These are phyloP conservation scores for Diplodia scrobiculata DNA, from an alignment of 2,329 filamentous ascomycete genomes.

Conservation along the genomic window DNA sequence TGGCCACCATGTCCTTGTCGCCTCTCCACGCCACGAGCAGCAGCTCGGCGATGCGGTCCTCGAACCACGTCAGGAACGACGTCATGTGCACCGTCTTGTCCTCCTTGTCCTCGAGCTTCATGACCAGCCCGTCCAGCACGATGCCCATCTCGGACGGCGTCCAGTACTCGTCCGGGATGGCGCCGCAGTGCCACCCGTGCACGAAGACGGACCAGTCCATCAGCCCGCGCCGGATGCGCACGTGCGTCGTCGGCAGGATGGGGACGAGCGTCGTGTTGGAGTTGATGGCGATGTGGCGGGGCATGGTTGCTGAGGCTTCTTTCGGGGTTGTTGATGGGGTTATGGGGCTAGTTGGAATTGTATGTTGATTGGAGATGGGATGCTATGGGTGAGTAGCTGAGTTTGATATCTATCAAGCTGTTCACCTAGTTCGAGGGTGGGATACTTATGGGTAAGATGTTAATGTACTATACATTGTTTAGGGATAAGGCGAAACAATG, in stretches of 20 bases:
- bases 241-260: background rate
- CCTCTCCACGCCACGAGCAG: background rate
- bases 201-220: background rate
- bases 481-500: too few species aligned
- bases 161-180: background rate
- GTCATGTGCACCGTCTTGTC: background rate
- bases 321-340: background rate
- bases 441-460: too few species aligned
- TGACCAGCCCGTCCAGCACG: background rate
- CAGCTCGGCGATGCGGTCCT: background rate
- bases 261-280: background rate
- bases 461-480: too few species aligned
- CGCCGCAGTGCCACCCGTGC: background rate
- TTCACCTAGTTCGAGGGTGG: too few species aligned
- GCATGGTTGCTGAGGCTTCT: background rate
- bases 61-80: background rate
- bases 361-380: too few species aligned
- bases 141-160: background rate
- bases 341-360: too few species aligned
- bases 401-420: too few species aligned
- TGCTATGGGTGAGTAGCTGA: too few species aligned
- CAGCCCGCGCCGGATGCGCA: too few species aligned
- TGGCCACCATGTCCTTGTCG: background rate
- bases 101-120: background rate
- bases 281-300: background rate